These are phyloP conservation scores for Cordyceps fumosorosea DNA, from an alignment of 2,329 filamentous ascomycete genomes.

Conservation along the genomic window DNA sequence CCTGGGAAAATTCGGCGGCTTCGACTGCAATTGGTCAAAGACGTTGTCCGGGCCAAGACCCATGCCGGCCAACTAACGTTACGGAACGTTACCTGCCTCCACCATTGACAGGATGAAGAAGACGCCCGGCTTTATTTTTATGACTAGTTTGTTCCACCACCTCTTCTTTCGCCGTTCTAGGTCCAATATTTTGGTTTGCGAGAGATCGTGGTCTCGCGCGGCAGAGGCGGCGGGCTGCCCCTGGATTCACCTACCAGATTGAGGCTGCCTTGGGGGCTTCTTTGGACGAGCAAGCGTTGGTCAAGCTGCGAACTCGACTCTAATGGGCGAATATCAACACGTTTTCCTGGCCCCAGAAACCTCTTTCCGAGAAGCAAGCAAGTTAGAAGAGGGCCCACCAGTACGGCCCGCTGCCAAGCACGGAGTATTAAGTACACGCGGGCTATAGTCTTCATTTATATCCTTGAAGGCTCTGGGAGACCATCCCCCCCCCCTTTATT, in stretches of 20 bases:
- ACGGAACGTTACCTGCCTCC: conserved; percentile 5
- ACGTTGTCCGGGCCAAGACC: neutral
- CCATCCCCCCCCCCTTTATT: neutral
- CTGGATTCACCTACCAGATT: neutral
- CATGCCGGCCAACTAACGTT: neutral
- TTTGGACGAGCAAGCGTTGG: neutral
- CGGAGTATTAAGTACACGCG: neutral
- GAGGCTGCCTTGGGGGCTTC: neutral
- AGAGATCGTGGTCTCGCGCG: neutral
- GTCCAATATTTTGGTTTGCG: neutral
- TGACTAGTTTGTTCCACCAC: neutral
- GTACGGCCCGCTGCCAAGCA: neutral
- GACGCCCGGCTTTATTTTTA: no score
- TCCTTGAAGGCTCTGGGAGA: neutral
- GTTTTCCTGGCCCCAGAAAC: neutral
- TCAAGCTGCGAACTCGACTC: no score
- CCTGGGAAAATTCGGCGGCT: neutral
- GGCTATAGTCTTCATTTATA: neutral
- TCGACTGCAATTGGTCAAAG: neutral
- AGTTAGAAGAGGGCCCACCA: neutral
- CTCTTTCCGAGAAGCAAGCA: neutral
- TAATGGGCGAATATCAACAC: no score
- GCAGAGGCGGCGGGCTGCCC: no score
- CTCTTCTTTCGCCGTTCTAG: neutral
- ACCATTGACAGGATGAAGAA: neutral